Evolutionary conservation across 371 early-diverging fungal species (phyloP), one percentile per base, ranked within the genome.

Genomic region (Gilbertella persicaria): DNA sequence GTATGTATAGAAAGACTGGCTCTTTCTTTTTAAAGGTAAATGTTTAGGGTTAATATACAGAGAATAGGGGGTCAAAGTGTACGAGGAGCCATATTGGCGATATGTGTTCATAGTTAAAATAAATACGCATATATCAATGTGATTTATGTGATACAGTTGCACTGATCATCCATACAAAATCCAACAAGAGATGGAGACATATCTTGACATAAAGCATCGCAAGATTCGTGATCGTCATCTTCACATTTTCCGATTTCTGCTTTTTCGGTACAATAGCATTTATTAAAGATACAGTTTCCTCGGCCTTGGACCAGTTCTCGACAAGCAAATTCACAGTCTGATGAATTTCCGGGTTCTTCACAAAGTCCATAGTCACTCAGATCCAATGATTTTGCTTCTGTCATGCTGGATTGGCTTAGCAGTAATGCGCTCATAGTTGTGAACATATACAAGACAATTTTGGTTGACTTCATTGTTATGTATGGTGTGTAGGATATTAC

Each of bases 161-260:
- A 73, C 45, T 65, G 70, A 25, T 55, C 62, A 47, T 69, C 62
- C 62, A 65, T 64, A 53, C 73, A 73, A 24, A 69, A 61, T 5
- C 73, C 73, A 52, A 69, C 37, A 8, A 64, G 39, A 23, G 47
- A 49, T 42, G 60, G 40, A 25, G 67, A 64, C 51, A 73, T 60
- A 38, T 67, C 67, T 60, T 69, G 67, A 55, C 73, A 73, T 21
- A 69, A 41, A 19, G 73, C 62, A 48, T 73, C 67, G 38, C 73
- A 73, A 14, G 51, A 54, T 53, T 73, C 73, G 36, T 73, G 73
- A 33, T 73, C 60, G 29, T 69, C 60, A 38, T 73, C 70, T 40
- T 67, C 60, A 17, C 68, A 67, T 46, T 57, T 56, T 26, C 63
- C 62, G 24, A 64, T 50, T n/a, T 58, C 68, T 48, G 62, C 46